Evolutionary conservation across 2,329 filamentous ascomycete genomes (phyloP), one percentile per base, ranked within the genome.

Genomic region (Paradendryphiella salina): DNA sequence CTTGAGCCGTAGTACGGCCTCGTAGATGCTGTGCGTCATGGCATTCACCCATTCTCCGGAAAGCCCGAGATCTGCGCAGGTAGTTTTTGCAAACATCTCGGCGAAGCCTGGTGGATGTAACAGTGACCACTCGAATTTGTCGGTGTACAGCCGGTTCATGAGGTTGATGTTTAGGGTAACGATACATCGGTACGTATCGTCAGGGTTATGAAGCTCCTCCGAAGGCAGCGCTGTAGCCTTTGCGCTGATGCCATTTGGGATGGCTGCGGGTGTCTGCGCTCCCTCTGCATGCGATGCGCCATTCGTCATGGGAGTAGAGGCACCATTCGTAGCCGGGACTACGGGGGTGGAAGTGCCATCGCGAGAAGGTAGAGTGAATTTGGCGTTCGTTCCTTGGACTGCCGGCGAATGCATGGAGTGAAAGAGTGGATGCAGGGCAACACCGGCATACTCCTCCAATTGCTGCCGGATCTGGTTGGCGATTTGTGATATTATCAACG

Each of bases 51-150:
- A 99, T 76, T 99, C 94, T 37, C 91, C 90, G 5, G 86, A 82
- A 45, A 99, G 78, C 5, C 93, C 93, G 7, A 99, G 79, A 70
- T 99, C 94, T 21, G 90, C 89, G 70, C 94, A 97, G 0, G 94
- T 97, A 59, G 90, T 85, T 69, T 90, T 90, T 28, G 94, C 92
- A 71, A 97, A 97, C 10, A 87, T 85, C 72, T 99, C 93, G 0
- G 94, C 90, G 34, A 93, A 91, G 17, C 93, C 93, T 1, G 91
- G 88, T 2, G 92, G 91, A 66, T 97, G 92, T 14, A 96, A 80
- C 15, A 99, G 79, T 4, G 93, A 97, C 93, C 93, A 97, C 72
- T 97, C 93, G 59, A 99, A 97, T 68, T 92, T 96, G 79, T 99
- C 94, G 3, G 90, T 95, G 73, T 96, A 97, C 10, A 97, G 82